Percentiles rank a stretch among this genome's conserved stretches.
These are phyloP conservation scores for Cytospora paraplurivora DNA, from an alignment of 2,329 filamentous ascomycete species.

Conservation along the genomic window DNA sequence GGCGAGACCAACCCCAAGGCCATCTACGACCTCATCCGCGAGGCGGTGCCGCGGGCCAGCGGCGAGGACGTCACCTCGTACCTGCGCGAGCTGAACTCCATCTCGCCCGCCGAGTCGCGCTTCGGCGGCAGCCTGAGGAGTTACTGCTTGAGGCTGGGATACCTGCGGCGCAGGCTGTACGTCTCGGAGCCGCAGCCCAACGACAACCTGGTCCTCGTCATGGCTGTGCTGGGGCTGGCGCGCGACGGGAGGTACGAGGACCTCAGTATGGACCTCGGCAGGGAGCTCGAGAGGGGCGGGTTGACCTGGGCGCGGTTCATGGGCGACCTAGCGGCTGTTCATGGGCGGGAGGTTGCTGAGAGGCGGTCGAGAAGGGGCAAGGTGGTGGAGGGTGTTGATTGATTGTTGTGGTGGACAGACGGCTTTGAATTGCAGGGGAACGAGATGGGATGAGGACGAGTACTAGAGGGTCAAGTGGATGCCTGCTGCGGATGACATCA, in stretches of 20 bases:
- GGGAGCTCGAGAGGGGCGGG: constrained; percentile 26
- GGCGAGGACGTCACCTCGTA: constrained; percentile 24
- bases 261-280: constrained; percentile 23
- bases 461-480: not conserved
- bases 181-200: constrained; percentile 28
- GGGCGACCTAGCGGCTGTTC: constrained; percentile 23
- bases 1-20: constrained; percentile 21
- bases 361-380: constrained; percentile 14
- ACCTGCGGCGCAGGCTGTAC: constrained; percentile 25
- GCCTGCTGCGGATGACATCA: not conserved
- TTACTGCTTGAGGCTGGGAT: constrained; percentile 23
- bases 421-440: not conserved
- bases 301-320: constrained; percentile 26
- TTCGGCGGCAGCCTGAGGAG: constrained; percentile 25
- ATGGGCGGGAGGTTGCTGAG: constrained; percentile 25
- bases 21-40: constrained; percentile 25
- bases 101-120: constrained; percentile 24
- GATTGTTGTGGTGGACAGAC: not conserved
- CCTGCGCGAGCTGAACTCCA: constrained; percentile 25
- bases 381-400: not conserved
- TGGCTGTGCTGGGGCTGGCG: constrained; percentile 26
- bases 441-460: not conserved
- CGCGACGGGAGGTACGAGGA: constrained; percentile 24
- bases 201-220: constrained; percentile 28
- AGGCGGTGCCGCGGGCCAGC: constrained; percentile 20